Conservation (phyloP, 2,329 filamentous ascomycete species). For the Scedosporium minutisporum region DNA sequence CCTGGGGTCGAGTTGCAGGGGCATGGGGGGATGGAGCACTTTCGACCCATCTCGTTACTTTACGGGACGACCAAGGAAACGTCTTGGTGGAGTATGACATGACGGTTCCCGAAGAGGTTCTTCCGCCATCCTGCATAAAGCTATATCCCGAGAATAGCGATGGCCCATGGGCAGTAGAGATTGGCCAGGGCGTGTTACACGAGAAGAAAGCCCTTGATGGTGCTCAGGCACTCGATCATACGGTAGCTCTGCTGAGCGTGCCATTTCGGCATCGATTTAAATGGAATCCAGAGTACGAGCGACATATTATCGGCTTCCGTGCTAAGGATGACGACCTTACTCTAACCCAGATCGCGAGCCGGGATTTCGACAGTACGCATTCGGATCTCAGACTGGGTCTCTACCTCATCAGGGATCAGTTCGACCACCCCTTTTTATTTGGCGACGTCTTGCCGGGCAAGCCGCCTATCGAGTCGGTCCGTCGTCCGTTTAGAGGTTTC, state of each 20-base stretch:
- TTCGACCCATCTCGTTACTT: neutral
- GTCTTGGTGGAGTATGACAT: slow-evolving; percentile 29
- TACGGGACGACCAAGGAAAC: slow-evolving; percentile 22
- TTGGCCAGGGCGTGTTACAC: slow-evolving; percentile 11
- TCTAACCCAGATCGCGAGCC: slow-evolving; percentile 20
- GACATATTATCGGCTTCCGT: slow-evolving; percentile 34
- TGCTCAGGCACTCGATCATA: slow-evolving; percentile 27
- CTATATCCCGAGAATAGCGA: slow-evolving; percentile 28
- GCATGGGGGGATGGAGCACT: slow-evolving; percentile 26
- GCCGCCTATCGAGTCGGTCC: slow-evolving; percentile 30
- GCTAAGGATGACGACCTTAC: slow-evolving; percentile 16
- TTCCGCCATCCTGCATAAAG: slow-evolving; percentile 23
- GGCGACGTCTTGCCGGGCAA: slow-evolving; percentile 30
- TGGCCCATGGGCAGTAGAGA: slow-evolving; percentile 26
- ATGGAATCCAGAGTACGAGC: slow-evolving; percentile 20
- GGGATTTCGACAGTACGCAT: slow-evolving; percentile 15
- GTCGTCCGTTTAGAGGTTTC: slow-evolving; percentile 24
- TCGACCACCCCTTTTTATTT: slow-evolving; percentile 29
- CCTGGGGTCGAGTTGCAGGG: slow-evolving; percentile 35
- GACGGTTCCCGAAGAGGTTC: slow-evolving; percentile 32
- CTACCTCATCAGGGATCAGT: slow-evolving; percentile 30
- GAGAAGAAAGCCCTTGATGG: neutral
- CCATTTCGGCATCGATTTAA: slow-evolving; percentile 34
- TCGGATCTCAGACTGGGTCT: slow-evolving; percentile 5
- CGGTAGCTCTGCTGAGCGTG: slow-evolving; percentile 18